Evolutionary conservation across 768 basidiomycete genomes (phyloP).

Genomic region (Tricholoma sp.): DNA sequence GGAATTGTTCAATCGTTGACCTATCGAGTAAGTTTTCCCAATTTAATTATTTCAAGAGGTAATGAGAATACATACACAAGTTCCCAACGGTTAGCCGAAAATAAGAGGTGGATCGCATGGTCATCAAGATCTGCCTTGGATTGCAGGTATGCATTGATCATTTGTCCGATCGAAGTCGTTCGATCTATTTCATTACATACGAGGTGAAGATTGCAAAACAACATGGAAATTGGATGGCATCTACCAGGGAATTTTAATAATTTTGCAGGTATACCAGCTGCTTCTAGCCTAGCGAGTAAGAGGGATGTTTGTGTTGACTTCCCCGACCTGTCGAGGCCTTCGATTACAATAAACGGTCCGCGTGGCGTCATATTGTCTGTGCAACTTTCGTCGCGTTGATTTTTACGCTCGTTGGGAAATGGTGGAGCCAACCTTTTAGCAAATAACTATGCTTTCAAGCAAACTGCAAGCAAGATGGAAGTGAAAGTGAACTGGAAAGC

Average conservation of each 20-base stretch:
- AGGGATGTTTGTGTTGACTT: constrained; percentile 83
- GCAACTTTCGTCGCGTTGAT: no score
- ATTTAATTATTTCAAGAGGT: no score
- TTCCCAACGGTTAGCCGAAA: constrained; percentile 98
- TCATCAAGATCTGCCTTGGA: constrained; percentile 87
- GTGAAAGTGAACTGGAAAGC: no score
- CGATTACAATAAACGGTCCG: constrained; percentile 87
- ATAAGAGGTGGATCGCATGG: constrained; percentile 86
- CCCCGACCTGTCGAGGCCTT: constrained; percentile 92
- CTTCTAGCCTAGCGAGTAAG: constrained; percentile 51
- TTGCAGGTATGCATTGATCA: constrained; percentile 90
- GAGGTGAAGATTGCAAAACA: no score
- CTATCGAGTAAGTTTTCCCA: no score
- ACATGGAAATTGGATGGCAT: not conserved
- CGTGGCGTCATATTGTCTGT: constrained; percentile 36
- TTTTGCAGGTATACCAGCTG: constrained; percentile 40
- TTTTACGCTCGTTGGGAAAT: no score
- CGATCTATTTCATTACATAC: constrained; percentile 59
- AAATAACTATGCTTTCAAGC: no score
- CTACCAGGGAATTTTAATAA: constrained; percentile 89
- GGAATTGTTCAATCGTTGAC: constrained; percentile 51
- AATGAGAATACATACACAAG: constrained; percentile 65
- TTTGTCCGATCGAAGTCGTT: constrained; percentile 83
- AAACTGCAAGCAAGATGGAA: no score
- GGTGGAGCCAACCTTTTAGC: no score